phyloP scores from a whole-genome alignment of 2,329 filamentous ascomycete species.

The Colletotrichum tanaceti region DNA sequence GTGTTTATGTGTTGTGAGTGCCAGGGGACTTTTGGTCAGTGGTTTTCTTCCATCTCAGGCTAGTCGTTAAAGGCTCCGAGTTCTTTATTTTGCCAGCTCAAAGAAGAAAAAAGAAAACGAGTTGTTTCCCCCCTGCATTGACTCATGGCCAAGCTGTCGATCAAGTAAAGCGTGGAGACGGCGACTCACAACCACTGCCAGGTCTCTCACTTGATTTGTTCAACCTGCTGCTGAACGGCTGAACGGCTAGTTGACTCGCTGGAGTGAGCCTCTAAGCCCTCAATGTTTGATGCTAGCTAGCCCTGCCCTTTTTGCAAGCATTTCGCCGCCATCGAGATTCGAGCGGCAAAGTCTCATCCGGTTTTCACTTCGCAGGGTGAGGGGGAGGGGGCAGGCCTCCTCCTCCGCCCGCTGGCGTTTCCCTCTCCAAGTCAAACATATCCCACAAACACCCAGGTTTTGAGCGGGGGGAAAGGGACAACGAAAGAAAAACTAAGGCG shows the following conservation, averaged over 20 bases:
- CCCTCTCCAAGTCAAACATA: not conserved
- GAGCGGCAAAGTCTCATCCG: not conserved
- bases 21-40: not conserved
- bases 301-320: too few relatives aligned
- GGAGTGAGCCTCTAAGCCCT: too few relatives aligned
- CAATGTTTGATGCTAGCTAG: too few relatives aligned
- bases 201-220: not conserved
- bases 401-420: not conserved
- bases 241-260: too few relatives aligned
- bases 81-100: not conserved
- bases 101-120: too few relatives aligned
- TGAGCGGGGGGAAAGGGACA: not conserved
- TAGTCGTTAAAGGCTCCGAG: too few relatives aligned
- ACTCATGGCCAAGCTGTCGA: too few relatives aligned
- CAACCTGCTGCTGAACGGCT: too few relatives aligned
- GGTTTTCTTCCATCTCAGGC: not conserved
- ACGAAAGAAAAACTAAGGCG: not conserved
- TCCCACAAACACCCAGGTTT: not conserved
- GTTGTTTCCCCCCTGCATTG: too few relatives aligned
- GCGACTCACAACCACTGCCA: too few relatives aligned
- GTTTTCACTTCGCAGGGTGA: not conserved
- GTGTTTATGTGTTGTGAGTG: not conserved
- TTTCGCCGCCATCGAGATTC: not conserved
- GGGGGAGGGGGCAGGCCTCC: too few relatives aligned
- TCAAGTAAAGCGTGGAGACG: not conserved